Base-by-base conservation (phyloP, 2,329 filamentous ascomycete species). In the Harringtonia aguacate region DNA sequence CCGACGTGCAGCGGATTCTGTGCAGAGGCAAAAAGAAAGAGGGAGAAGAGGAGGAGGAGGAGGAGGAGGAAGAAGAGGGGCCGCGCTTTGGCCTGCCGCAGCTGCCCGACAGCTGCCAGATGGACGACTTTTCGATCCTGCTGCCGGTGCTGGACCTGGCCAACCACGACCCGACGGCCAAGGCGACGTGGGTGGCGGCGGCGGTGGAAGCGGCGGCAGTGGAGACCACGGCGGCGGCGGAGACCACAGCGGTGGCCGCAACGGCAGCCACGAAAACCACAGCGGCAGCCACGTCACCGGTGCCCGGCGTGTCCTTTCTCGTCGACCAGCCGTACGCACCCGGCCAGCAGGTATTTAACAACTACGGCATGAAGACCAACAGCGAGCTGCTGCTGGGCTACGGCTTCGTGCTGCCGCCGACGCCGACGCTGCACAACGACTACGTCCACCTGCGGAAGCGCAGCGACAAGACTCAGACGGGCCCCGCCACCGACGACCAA, bases 341-440 rank as follows among this genome's bases (percentile, higher is more conserved):
- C 0, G 77, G 79, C 0, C 59, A 75, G 27, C 74, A 79, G 51
- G 59, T 79, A 21, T 80, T 70, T 54, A 85, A 86, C 63, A 86
- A 85, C 58, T 88, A 88, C 55, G 83, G 83, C 27, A 59, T 66
- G 55, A 84, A 86, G 60, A 84, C 81, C 8, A 88, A 87, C 53
- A 81, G 80, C 46, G 81, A 86, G 61, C 63, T 83, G 21, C 66
- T 83, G 1, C 62, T 82, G 2, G 77, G 72, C 0, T 83, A 83
- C 53, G 77, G 77, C 3, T 82, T 82, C 55, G 66, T 74, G 49
- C 55, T 81, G 0, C 67, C 70, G 2, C 61, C 68, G 43, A 66
- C 65, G 0, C 57, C 61, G 0, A 57, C 54, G 5, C 60, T 78
- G 45, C 75, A 79, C 55, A 79, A 79, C 51, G 75, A 79, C 56